Conservation (phyloP, 805 yeast genomes). For the Nakazawaea pomicola region DNA sequence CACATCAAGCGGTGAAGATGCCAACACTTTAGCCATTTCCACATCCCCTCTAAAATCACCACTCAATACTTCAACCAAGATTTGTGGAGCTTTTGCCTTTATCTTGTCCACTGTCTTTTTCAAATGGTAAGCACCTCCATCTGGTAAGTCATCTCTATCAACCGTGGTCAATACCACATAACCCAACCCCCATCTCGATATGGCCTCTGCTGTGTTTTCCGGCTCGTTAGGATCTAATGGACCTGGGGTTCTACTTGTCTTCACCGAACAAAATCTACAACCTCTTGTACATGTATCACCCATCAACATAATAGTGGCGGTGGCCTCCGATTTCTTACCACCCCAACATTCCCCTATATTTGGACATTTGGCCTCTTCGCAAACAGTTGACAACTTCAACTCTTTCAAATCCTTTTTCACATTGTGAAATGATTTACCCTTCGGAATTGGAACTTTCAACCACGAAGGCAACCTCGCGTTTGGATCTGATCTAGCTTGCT, state of each 20-base stretch:
- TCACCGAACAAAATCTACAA: slow-evolving; percentile 97
- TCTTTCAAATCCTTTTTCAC: slow-evolving; percentile 86
- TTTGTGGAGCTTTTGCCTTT: slow-evolving; percentile 84
- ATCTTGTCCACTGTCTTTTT: slow-evolving; percentile 82
- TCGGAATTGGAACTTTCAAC: slow-evolving; percentile 96
- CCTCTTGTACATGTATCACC: slow-evolving; percentile 99
- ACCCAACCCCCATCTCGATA: slow-evolving; percentile 96
- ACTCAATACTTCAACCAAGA: slow-evolving; percentile 85
- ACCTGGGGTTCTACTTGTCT: slow-evolving; percentile 82
- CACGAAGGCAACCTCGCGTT: slow-evolving; percentile 80
- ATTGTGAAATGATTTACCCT: slow-evolving; percentile 77
- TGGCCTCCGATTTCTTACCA: slow-evolving; percentile 88
- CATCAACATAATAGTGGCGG: slow-evolving; percentile 95
- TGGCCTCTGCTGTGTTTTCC: slow-evolving; percentile 95
- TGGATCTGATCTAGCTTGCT: slow-evolving; percentile 62
- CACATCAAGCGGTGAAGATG: slow-evolving; percentile 85
- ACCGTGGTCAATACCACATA: slow-evolving; percentile 96
- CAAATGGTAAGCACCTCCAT: slow-evolving; percentile 91
- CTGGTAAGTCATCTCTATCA: slow-evolving; percentile 90
- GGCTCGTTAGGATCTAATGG: slow-evolving; percentile 96
- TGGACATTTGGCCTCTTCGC: slow-evolving; percentile 99
- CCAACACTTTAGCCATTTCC: slow-evolving; percentile 72
- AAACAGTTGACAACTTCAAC: slow-evolving; percentile 86
- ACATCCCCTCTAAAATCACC: slow-evolving; percentile 96
- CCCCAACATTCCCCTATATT: slow-evolving; percentile 99